phyloP scores from a whole-genome alignment of 192 early-diverging fungal species.

The Coemansia sp. region DNA sequence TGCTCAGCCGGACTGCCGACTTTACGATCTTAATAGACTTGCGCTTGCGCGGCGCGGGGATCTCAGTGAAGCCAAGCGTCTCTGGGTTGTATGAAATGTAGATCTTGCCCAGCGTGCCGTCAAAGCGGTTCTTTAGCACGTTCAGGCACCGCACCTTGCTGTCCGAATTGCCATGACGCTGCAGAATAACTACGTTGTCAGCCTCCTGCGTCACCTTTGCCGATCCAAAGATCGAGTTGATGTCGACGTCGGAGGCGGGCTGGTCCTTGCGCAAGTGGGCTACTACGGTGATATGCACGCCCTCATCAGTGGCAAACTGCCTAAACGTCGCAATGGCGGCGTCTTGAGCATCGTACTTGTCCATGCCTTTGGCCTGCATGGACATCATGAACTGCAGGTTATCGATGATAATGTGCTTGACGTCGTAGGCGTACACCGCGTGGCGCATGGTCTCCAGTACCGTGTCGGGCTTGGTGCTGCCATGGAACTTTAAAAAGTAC shows the following conservation, averaged over 20 bases:
- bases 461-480: conserved; percentile 63
- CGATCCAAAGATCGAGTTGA: conserved; percentile 69
- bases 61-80: conserved; percentile 35
- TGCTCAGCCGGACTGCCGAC: conserved; percentile 23
- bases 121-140: conserved; percentile 70
- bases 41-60: conserved; percentile 40
- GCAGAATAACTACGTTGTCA: conserved; percentile 70
- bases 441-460: conserved; percentile 67
- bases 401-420: conserved; percentile 70
- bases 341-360: conserved; percentile 72
- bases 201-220: conserved; percentile 77
- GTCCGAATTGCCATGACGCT: conserved; percentile 46
- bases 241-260: conserved; percentile 56
- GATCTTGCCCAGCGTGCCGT: conserved; percentile 63
- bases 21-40: conserved; percentile 35
- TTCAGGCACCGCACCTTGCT: conserved; percentile 56
- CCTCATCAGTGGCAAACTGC: conserved; percentile 63
- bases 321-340: conserved; percentile 61
- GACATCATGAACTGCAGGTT: conserved; percentile 78
- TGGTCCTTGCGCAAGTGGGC: conserved; percentile 70
- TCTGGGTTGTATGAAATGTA: conserved; percentile 51
- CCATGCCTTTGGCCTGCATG: conserved; percentile 59
- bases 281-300: conserved; percentile 71
- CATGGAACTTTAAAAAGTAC: conserved; percentile 73
- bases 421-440: conserved; percentile 67